Conservation (phyloP, 306 rosid genomes). For the Lathyrus sativus region DNA sequence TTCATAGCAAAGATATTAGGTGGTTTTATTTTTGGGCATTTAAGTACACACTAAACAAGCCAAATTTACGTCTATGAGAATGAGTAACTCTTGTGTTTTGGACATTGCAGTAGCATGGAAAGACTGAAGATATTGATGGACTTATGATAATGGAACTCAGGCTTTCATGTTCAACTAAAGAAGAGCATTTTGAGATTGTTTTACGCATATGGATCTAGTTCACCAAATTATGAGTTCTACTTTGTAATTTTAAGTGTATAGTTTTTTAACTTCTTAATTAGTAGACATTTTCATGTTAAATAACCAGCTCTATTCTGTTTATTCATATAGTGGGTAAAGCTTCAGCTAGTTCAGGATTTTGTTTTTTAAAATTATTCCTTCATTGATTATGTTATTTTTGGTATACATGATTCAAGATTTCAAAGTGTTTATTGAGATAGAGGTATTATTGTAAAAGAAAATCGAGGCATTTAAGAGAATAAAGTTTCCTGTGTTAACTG, state of each 20-base stretch:
- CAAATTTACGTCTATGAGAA: constrained; percentile 2
- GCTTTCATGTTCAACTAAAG: constrained; percentile 19
- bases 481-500: not conserved
- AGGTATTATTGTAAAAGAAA: not conserved
- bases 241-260: not conserved
- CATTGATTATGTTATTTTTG: not conserved
- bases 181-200: constrained; percentile 31
- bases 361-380: not conserved
- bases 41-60: constrained; percentile 6
- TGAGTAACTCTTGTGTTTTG: constrained; percentile 25
- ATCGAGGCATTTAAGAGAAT: not conserved
- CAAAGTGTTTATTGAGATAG: not conserved
- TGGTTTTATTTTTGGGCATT: not conserved
- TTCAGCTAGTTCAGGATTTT: not conserved
- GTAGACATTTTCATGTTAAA: not conserved
- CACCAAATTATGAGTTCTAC: constrained; percentile 20
- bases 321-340: not conserved
- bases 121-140: constrained; percentile 55
- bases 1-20: constrained; percentile 14
- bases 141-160: constrained; percentile 29
- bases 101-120: constrained; percentile 59
- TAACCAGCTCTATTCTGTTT: not conserved
- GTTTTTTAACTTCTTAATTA: not conserved
- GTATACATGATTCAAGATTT: not conserved
- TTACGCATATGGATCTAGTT: constrained; percentile 13